phyloP scores from a whole-genome alignment of 2,329 filamentous ascomycete genomes.

The Bipolaris victoriae region DNA sequence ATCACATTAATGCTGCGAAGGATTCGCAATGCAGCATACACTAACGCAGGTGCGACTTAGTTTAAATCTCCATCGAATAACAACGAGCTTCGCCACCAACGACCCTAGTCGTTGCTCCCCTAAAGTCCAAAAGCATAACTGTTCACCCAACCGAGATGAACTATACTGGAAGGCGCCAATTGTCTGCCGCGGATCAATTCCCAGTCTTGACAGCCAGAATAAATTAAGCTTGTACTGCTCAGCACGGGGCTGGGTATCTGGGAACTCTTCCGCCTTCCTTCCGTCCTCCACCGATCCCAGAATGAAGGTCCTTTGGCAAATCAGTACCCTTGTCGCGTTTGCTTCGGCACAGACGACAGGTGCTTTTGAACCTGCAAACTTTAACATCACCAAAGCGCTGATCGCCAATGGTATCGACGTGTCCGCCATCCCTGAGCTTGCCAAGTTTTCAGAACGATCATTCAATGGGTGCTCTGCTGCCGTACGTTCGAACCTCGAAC shows the following conservation, averaged over 20 bases:
- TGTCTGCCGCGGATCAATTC: slow-evolving; percentile 1
- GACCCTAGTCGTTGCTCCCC: not conserved
- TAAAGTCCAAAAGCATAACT: not conserved
- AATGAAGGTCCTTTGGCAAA: slow-evolving; percentile 20
- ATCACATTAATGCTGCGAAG: not conserved
- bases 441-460: slow-evolving; percentile 7
- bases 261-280: slow-evolving; percentile 1
- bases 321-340: slow-evolving; percentile 15
- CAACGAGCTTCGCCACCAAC: not conserved
- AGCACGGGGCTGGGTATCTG: not conserved
- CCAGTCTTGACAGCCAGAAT: not conserved
- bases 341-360: slow-evolving; percentile 17
- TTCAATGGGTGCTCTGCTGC: slow-evolving; percentile 26
- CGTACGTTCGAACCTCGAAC: slow-evolving; percentile 21
- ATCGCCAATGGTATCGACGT: slow-evolving; percentile 27
- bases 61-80: not conserved
- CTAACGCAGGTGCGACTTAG: not conserved
- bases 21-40: not conserved
- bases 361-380: slow-evolving; percentile 26
- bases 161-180: slow-evolving; percentile 1
- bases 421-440: slow-evolving; percentile 25
- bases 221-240: slow-evolving; percentile 3
- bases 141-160: slow-evolving; percentile 6
- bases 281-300: not conserved
- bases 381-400: slow-evolving; percentile 30